phyloP scores from a whole-genome alignment of 306 rosid species.

The Bauhinia variegata region DNA sequence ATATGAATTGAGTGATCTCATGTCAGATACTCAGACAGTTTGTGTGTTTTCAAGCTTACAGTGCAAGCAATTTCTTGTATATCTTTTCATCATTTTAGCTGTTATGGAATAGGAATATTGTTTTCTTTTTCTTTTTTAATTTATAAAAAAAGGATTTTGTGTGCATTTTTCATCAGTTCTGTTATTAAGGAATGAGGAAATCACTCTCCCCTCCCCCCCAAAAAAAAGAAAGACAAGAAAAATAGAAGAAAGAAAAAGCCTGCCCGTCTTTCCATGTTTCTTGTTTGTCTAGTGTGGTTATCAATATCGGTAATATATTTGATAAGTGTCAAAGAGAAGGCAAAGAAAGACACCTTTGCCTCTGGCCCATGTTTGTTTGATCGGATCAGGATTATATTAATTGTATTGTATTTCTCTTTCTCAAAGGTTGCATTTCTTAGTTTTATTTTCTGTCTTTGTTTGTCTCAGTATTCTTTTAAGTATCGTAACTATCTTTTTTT shows the following conservation, averaged over 20 bases:
- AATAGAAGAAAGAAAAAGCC: no score
- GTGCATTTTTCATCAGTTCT: background rate
- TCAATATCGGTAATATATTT: conserved; percentile 9
- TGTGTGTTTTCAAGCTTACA: background rate
- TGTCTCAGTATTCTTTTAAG: background rate
- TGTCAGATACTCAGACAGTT: background rate
- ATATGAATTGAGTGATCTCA: conserved; percentile 1
- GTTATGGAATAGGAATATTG: no score
- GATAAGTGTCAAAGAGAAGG: conserved; percentile 10
- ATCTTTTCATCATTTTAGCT: no score
- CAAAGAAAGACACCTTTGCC: background rate
- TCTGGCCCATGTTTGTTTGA: background rate
- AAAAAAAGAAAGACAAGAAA: no score
- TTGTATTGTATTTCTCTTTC: background rate
- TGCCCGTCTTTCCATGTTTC: background rate
- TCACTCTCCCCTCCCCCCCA: background rate
- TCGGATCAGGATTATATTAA: conserved; percentile 23
- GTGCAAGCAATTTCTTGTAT: background rate
- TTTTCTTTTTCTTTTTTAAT: no score
- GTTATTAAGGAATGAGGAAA: background rate
- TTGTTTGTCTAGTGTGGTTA: conserved; percentile 6
- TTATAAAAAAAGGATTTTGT: background rate
- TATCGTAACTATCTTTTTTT: conserved; percentile 27
- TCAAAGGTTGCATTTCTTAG: background rate
- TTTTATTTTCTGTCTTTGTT: background rate